Evolutionary conservation across 805 yeast species (phyloP), one percentile per base, ranked within the genome.

Genomic region (Saccharomycopsis fermentans): DNA sequence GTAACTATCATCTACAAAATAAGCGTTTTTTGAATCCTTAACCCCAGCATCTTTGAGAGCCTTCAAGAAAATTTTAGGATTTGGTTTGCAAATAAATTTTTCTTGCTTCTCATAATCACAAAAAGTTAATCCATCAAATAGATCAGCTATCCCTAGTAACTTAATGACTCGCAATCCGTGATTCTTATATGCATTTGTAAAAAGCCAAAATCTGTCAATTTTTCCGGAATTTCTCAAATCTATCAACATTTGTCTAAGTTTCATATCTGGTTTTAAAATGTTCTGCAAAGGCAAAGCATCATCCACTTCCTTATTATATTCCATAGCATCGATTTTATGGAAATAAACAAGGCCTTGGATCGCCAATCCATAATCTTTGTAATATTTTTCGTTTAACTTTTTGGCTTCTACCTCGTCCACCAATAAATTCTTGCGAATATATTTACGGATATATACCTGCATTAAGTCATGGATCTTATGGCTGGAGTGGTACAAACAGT

Each of bases 111-210:
- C 63, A 68, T 94, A 94, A 72, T 94, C 96, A 73, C 99, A 94
- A 71, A 75, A 92, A 1, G 97, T 90, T 64, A 94, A 78, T 0
- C 99, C 99, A 64, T 92, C 98, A 68, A 94, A 91, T 57, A 90
- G 68, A 69, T 91, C 97, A n/a, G 92, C 97, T 32, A 92, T 70
- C 1, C 97, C 97, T 54, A 92, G 74, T 54, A 92, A 75, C 50
- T 83, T 78, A 19, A 90, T 77, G 34, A 90, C 96, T 55, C 97
- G 77, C 52, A 83, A 66, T 0, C 92, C 99, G 71, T 92, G 99
- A 66, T 82, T 90, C 68, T 85, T 84, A 73, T 92, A 92, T 1
- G 99, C 98, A 69, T 92, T 92, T 4, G 99, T 92, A 67, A 90
- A 87, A 51, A 94, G 77, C 99, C 99, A 92, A 63, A 92, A 73